These are phyloP conservation scores for Pseudogymnoascus verrucosus DNA, from an alignment of 2,329 filamentous ascomycete genomes.

Conservation along the genomic window DNA sequence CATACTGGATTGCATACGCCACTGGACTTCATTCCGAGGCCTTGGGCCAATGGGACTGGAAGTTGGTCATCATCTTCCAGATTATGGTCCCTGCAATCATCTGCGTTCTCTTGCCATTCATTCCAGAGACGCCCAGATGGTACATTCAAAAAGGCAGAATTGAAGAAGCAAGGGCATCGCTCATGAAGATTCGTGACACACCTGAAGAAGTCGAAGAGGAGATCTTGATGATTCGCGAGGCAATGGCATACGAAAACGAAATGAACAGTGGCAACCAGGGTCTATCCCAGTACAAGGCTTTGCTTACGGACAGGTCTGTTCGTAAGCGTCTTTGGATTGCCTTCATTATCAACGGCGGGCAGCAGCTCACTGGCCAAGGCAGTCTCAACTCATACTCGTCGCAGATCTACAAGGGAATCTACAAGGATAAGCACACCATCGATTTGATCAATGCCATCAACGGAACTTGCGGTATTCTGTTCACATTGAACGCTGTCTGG, in stretches of 20 bases:
- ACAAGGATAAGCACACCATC: slow-evolving; percentile 49
- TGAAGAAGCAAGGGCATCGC: slow-evolving; percentile 49
- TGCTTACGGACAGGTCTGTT: slow-evolving; percentile 56
- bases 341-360: slow-evolving; percentile 59
- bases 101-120: slow-evolving; percentile 52
- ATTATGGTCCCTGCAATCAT: slow-evolving; percentile 57
- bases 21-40: slow-evolving; percentile 45
- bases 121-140: slow-evolving; percentile 65
- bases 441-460: slow-evolving; percentile 69
- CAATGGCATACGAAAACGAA: slow-evolving; percentile 65
- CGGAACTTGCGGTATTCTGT: slow-evolving; percentile 63
- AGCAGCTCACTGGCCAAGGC: slow-evolving; percentile 65
- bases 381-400: slow-evolving; percentile 66
- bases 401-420: slow-evolving; percentile 67
- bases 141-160: slow-evolving; percentile 53
- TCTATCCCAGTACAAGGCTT: slow-evolving; percentile 62
- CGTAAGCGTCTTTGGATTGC: slow-evolving; percentile 59
- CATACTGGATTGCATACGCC: slow-evolving; percentile 58
- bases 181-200: slow-evolving; percentile 53
- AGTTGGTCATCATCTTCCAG: slow-evolving; percentile 65
- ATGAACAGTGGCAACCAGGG: slow-evolving; percentile 54
- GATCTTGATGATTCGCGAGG: slow-evolving; percentile 55
- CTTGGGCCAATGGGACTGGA: slow-evolving; percentile 67
- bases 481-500: slow-evolving; percentile 67
- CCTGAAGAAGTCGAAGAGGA: slow-evolving; percentile 61